Base-by-base conservation (phyloP, 306 rosid species). In the Castanea mollissima region DNA sequence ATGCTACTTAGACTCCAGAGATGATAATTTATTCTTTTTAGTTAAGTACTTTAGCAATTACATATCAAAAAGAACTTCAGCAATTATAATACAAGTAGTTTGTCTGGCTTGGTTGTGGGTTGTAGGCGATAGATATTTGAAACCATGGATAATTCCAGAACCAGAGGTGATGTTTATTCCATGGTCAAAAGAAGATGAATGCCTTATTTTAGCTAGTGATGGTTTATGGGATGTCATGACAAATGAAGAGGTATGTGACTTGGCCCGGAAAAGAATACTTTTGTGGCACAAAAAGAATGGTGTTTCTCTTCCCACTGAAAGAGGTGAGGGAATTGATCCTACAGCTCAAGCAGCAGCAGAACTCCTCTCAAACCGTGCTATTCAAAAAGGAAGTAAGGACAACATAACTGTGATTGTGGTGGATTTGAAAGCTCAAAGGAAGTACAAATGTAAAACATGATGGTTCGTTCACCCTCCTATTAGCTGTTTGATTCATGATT, bases 341-440 rank as follows among this genome's bases (percentile, higher is more conserved):
- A 97, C 98, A 12, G 94, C 97, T 41, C 98, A 93, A 88, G 97
- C 98, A 20, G 98, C 98, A 0, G 98, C 98, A 1, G 98, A 93
- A 76, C 85, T 78, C 84, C 93, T 93, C 49, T 88, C 91, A 3
- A 91, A 81, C 82, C 92, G 92, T 2, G 98, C 98, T 3, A 88
- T 89, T 79, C 97, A 88, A 74, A 93, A 93, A 73, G 97, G 98
- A 81, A 91, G 98, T 73, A 93, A 90, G 82, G 98, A 93, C 80
- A 93, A 93, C 88, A 91, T 88, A 78, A 86, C 97, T 0, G 93
- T 93, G 23, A 79, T 93, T 55, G 98, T 93, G 83, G 90, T 93
- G 62, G 98, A 93, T 81, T 78, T 93, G 88, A 93, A 91, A 86
- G 90, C 94, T 85, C 98, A 93, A 49, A 90, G 98, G 83, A 93